phyloP scores from a whole-genome alignment of 2,329 filamentous ascomycete genomes.

The Arachnomyces sp. region DNA sequence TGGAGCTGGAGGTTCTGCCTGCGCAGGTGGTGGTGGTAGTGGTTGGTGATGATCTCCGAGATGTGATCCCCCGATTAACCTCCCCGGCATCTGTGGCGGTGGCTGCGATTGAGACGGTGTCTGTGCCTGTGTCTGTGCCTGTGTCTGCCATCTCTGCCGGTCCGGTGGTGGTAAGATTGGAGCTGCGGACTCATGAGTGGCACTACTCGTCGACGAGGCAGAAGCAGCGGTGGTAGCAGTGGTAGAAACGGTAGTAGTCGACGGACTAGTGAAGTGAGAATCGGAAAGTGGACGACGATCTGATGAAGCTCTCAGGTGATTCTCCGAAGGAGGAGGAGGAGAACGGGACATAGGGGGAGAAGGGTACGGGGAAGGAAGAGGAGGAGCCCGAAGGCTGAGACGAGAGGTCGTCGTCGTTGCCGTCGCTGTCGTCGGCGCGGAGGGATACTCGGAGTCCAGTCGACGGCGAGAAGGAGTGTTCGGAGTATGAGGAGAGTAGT shows the following conservation, averaged over 20 bases:
- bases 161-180: too few relatives aligned
- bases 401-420: not conserved
- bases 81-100: too few relatives aligned
- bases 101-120: too few relatives aligned
- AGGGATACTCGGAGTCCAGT: too few relatives aligned
- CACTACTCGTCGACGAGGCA: not conserved
- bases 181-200: slow-evolving; percentile 1
- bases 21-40: not conserved
- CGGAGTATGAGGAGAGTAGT: too few relatives aligned
- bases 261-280: slow-evolving; percentile 7
- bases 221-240: slow-evolving; percentile 8
- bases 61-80: too few relatives aligned
- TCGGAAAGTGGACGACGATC: slow-evolving; percentile 20
- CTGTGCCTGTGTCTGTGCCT: too few relatives aligned
- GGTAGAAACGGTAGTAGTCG: slow-evolving; percentile 8
- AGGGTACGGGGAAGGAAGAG: slow-evolving; percentile 25
- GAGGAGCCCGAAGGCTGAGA: slow-evolving; percentile 20
- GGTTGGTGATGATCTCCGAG: not conserved
- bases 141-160: too few relatives aligned
- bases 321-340: slow-evolving; percentile 22
- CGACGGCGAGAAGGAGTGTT: too few relatives aligned
- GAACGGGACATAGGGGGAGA: slow-evolving; percentile 29
- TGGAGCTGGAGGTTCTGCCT: slow-evolving; percentile 1
- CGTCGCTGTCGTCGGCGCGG: not conserved
- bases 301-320: slow-evolving; percentile 17